A percentile compares a stretch with the other conserved stretches of the same genome.
phyloP scores from a whole-genome alignment of 2,329 filamentous ascomycete genomes.

The Fusarium sp. region DNA sequence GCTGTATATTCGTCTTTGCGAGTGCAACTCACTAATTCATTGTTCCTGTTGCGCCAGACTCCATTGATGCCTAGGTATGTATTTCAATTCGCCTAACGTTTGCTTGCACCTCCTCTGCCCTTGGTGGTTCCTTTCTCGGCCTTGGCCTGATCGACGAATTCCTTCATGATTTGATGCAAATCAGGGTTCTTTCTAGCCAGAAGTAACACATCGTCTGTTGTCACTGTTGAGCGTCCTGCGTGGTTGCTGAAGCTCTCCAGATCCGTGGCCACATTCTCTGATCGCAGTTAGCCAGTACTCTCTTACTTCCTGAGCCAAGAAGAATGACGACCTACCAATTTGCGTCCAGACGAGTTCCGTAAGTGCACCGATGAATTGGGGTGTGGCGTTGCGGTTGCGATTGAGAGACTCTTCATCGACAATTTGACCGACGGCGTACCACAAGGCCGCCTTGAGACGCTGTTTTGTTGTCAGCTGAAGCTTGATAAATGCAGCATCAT shows the following conservation, averaged over 20 bases:
- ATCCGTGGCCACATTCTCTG: constrained; percentile 67
- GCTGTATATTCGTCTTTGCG: background rate
- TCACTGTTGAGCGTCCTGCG: constrained; percentile 82
- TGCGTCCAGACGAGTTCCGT: constrained; percentile 91
- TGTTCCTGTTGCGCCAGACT: constrained; percentile 29
- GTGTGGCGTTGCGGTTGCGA: constrained; percentile 81
- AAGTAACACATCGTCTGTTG: constrained; percentile 87
- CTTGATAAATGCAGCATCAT: background rate
- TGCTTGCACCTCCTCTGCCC: constrained; percentile 48
- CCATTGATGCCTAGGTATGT: background rate
- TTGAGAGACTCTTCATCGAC: constrained; percentile 80
- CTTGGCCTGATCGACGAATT: constrained; percentile 71
- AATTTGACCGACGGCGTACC: constrained; percentile 86
- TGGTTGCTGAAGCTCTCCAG: constrained; percentile 74
- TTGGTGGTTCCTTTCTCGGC: constrained; percentile 51
- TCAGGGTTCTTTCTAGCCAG: constrained; percentile 89
- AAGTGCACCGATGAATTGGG: constrained; percentile 87
- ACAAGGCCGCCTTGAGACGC: constrained; percentile 86
- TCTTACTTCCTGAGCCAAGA: background rate
- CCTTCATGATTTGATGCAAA: constrained; percentile 78
- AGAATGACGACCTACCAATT: constrained; percentile 67
- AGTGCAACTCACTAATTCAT: background rate
- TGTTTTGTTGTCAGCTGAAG: constrained; percentile 51
- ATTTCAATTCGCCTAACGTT: constrained; percentile 45
- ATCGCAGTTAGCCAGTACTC: background rate